Conservation (phyloP, 2,329 filamentous ascomycete species). For the Grosmannia serpens region DNA sequence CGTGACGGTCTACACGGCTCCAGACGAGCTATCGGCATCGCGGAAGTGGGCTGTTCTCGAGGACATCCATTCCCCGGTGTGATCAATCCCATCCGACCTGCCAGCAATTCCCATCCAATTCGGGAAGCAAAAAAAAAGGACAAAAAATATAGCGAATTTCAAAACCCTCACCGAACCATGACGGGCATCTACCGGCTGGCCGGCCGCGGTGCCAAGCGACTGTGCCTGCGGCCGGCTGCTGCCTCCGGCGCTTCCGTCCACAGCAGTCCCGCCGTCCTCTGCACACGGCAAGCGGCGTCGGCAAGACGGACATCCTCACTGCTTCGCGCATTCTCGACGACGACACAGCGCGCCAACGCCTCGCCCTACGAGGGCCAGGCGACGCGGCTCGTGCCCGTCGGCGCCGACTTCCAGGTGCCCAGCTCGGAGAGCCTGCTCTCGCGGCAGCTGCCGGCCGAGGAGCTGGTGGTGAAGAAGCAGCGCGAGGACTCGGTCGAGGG, state of each 20-base stretch:
- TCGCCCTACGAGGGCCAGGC: constrained; percentile 38
- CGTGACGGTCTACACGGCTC: constrained; percentile 2
- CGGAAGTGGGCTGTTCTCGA: constrained; percentile 15
- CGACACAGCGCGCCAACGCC: constrained; percentile 51
- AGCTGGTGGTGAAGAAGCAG: constrained; percentile 31
- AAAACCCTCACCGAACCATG: constrained; percentile 39
- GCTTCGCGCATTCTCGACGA: constrained; percentile 54
- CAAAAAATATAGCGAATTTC: not conserved
- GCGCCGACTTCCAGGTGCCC: constrained; percentile 48
- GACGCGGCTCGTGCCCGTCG: constrained; percentile 54
- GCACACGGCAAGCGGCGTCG: not conserved
- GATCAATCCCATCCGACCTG: not conserved
- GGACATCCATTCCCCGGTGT: not conserved
- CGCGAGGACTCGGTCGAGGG: constrained; percentile 36
- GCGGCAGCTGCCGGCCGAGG: constrained; percentile 10
- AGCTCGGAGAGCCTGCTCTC: constrained; percentile 26
- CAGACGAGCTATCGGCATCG: constrained; percentile 19
- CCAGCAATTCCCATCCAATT: constrained; percentile 2
- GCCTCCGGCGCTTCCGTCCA: not conserved
- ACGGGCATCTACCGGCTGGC: constrained; percentile 62
- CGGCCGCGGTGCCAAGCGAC: constrained; percentile 57
- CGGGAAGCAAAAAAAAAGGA: not conserved
- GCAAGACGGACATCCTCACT: not conserved
- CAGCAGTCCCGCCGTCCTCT: too few relatives aligned
- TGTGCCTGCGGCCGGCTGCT: constrained; percentile 38